Percentiles rank a stretch among this genome's conserved stretches.
Evolutionary conservation across 73 alveolate species (phyloP).

Genomic region (Paramecium sexaurelia): DNA sequence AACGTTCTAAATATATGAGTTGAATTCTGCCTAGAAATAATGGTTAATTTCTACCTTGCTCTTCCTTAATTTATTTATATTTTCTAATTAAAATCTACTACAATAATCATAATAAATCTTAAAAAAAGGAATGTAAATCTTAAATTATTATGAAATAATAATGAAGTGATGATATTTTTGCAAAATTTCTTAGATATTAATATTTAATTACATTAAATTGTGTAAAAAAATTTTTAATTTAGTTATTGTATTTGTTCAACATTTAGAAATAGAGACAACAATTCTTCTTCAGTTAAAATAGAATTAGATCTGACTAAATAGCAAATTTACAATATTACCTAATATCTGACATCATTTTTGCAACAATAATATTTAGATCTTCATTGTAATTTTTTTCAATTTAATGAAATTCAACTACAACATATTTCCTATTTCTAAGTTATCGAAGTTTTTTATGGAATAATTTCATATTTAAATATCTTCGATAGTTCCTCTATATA

Average conservation of each 20-base stretch:
- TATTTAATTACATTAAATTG: background rate
- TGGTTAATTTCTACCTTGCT: background rate
- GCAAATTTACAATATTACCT: background rate
- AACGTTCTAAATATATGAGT: background rate
- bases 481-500: background rate
- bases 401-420: background rate
- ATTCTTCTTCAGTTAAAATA: background rate
- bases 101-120: slow-evolving; percentile 52
- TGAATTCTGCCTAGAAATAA: background rate
- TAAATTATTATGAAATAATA: background rate
- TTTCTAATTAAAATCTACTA: slow-evolving; percentile 15
- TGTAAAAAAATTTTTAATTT: background rate
- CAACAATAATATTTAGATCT: background rate
- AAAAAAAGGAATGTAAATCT: slow-evolving; percentile 17
- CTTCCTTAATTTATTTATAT: background rate
- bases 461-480: background rate
- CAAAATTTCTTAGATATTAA: background rate
- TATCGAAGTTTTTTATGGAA: background rate
- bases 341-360: background rate
- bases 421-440: background rate
- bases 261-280: background rate
- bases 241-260: slow-evolving; percentile 11
- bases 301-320: background rate
- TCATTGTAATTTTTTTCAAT: slow-evolving; percentile 18
- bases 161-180: background rate